Evolutionary conservation across 768 basidiomycete species (phyloP), one percentile per base, ranked within the genome.

Genomic region (Clitopilus hobsonii): DNA sequence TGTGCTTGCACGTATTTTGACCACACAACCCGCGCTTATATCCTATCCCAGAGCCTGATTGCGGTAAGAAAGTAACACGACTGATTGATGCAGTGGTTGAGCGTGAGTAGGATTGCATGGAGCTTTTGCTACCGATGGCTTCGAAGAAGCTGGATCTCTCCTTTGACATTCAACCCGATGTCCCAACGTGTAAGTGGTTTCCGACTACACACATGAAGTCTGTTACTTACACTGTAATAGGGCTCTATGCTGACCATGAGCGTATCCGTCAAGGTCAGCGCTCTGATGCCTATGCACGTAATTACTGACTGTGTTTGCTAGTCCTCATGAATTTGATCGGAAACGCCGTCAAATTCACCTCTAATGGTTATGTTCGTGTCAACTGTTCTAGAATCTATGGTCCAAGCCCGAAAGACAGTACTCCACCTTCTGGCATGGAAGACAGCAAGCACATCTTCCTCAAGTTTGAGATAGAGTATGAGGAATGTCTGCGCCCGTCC

Each of bases 281-380:
- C 41, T 45, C 22, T 45, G 10, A 54, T 38, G 5, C 8, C 5
- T 14, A n/a, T 27, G 18, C 1, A 14, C 16, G n/a, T 41, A 30
- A 32, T 25, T 13, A 2, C 13, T 38, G 57, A 36, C 4, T 11
- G 13, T 11, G 29, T 14, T 36, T 57, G 25, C 29, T 22, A 86
- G 86, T 88, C 8, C 68, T 89, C 20, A 88, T 88, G 86, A 90
- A 90, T 64, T 67, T 89, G 49, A 84, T 89, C 49, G 87, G 86
- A 6, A 90, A 90, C 62, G 86, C 86, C 3, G 82, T 89, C 53
- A 90, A 89, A 61, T 90, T 89, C 65, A 88, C 87, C 1, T 74
- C 77, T 1, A 70, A 65, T 18, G 87, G 88, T 6, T 83, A 76
- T 38, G 86, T 90, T 22, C 76, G 80, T 30, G 83, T 88, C 18